A percentile compares a stretch with the other conserved stretches of the same genome.
Conservation (phyloP, 352 stramenopile genomes). For the Globisporangium perplexum region DNA sequence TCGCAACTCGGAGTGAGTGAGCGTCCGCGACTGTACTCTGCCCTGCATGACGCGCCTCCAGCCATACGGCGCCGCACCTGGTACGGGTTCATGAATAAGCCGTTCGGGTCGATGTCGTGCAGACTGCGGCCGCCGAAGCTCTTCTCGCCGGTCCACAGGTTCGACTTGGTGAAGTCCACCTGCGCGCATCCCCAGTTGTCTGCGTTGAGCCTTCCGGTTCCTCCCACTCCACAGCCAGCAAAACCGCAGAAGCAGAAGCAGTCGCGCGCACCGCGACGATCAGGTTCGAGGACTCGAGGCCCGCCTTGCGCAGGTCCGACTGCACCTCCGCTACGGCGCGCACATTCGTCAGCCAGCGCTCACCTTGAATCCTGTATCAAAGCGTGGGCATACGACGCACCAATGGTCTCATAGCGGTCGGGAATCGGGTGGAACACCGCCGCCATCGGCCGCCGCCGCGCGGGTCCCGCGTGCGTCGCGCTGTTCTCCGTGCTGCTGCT, state of each 20-base stretch:
- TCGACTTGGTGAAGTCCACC: conserved; percentile 73
- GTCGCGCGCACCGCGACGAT: conserved; percentile 49
- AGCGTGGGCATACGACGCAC: conserved; percentile 5
- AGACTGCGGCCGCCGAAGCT: conserved; percentile 54
- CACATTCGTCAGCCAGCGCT: neutral
- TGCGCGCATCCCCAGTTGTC: too few species aligned
- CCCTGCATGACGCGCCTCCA: too few species aligned
- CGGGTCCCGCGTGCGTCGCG: too few species aligned
- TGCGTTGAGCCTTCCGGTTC: too few species aligned
- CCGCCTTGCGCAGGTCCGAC: conserved; percentile 17
- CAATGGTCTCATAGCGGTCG: conserved; percentile 39
- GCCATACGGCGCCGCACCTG: conserved; percentile 23
- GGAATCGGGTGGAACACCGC: conserved; percentile 26
- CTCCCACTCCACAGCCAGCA: neutral
- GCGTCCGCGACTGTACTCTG: too few species aligned
- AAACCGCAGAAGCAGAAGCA: neutral
- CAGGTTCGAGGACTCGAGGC: conserved; percentile 65
- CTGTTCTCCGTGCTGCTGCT: conserved; percentile 1
- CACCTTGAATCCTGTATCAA: neutral
- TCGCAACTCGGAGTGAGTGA: too few species aligned
- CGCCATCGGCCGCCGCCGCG: neutral
- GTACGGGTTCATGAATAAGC: conserved; percentile 46
- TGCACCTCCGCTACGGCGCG: conserved; percentile 22
- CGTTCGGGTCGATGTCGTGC: conserved; percentile 48
- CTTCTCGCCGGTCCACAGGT: conserved; percentile 56